Evolutionary conservation across 306 rosid species (phyloP), one percentile per base, ranked within the genome.

Genomic region (Alnus rubra): DNA sequence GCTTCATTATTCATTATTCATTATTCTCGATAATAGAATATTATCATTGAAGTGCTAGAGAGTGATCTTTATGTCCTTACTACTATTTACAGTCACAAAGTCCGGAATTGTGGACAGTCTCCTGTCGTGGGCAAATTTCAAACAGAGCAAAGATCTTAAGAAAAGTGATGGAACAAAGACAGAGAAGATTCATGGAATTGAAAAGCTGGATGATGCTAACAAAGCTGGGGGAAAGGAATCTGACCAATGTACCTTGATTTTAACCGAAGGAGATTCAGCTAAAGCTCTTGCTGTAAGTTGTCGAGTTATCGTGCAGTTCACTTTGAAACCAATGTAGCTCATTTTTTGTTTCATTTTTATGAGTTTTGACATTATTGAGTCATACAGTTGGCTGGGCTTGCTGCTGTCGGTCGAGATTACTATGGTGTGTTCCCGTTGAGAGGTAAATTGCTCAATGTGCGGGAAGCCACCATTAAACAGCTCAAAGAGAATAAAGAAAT

Each of bases 251-350:
- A 95, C 98, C 64, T 84, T 92, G 92, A 92, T 95, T 77, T 84
- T 95, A 86, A 95, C 98, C 0, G 98, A 95, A 84, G 98, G 98
- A 79, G 98, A 95, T 83, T 95, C 98, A 13, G 98, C 98, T 0
- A 95, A 95, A 86, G 97, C 98, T 60, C 98, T 95, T 81, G 98
- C 98, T 3, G 98, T 92, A 88, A 83, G 97, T 84, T 35, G n/a
- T 69, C 37, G 31, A 63, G 42, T 42, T 69, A 23, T 49, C 18
- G 4, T 39, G 4, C 0, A 15, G 7, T 45, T 14, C 12, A 58
- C 65, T 73, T 68, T 28, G 9, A 5, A 44, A 15, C 6, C 47
- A 47, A 12, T 30, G 37, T 12, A 54, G 9, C 8, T 37, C 69
- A 6, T 63, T 42, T 48, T 39, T 51, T 1, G 58, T 42, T 23